Evolutionary conservation across 768 basidiomycete species (phyloP).

Genomic region (Daedaleopsis sinensis): DNA sequence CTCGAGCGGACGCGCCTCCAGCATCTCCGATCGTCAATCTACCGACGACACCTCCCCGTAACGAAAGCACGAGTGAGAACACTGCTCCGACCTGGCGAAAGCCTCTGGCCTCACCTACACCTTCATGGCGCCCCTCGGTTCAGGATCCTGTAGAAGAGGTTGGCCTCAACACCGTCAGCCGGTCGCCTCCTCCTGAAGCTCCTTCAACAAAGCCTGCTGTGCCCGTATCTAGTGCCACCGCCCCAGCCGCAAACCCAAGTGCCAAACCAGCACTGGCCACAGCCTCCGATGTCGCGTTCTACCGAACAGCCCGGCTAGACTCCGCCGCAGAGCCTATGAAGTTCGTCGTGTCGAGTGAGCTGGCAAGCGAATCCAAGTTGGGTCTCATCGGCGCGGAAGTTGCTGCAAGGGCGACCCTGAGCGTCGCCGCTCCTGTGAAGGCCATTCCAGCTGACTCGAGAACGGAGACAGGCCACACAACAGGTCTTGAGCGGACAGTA

Average conservation of each 20-base stretch:
- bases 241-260: conserved; percentile 51
- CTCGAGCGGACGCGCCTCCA: conserved; percentile 3
- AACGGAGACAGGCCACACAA: not conserved
- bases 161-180: conserved; percentile 57
- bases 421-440: not conserved
- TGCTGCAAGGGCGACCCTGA: not conserved
- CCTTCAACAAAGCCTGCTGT: conserved; percentile 30
- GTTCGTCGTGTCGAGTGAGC: conserved; percentile 80
- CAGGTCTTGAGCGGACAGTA: not conserved
- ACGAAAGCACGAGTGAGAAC: conserved; percentile 30
- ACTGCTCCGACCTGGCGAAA: conserved; percentile 45
- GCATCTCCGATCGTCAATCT: conserved; percentile 42
- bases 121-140: conserved; percentile 19
- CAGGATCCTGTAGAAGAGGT: conserved; percentile 10
- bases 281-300: conserved; percentile 74
- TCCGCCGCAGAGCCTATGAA: conserved; percentile 57
- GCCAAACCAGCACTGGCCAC: conserved; percentile 46
- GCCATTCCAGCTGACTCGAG: not conserved
- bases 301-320: conserved; percentile 64
- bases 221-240: not conserved
- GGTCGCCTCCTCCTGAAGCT: conserved; percentile 66
- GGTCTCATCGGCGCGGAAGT: not conserved
- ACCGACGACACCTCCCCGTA: conserved; percentile 32
- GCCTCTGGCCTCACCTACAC: conserved; percentile 23
- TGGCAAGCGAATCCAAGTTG: conserved; percentile 44